Evolutionary conservation across 2,329 filamentous ascomycete species (phyloP).

Genomic region (Beauveria sp.): DNA sequence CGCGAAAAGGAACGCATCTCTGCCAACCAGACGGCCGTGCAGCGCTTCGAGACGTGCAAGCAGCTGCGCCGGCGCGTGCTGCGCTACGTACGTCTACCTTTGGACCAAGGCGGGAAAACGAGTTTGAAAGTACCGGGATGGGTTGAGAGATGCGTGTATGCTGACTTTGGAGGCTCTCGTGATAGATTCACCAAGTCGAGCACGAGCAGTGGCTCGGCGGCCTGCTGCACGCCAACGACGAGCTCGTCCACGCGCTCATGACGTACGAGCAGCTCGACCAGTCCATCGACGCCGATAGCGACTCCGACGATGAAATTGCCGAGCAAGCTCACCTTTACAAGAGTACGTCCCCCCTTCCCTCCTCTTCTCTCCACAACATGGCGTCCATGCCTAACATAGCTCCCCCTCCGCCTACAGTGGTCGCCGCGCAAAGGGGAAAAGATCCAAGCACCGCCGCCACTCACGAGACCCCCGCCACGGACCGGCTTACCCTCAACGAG

Average conservation of each 20-base stretch:
- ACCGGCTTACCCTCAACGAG: slow-evolving; percentile 27
- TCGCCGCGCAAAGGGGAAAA: neutral
- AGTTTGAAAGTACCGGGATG: too few relatives aligned
- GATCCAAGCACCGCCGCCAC: neutral
- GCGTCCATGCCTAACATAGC: slow-evolving; percentile 16
- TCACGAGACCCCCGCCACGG: neutral
- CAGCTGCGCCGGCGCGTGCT: slow-evolving; percentile 74
- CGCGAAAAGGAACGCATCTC: slow-evolving; percentile 82
- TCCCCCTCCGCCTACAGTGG: slow-evolving; percentile 25
- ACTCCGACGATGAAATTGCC: slow-evolving; percentile 60
- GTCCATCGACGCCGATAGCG: slow-evolving; percentile 68
- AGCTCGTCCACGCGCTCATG: slow-evolving; percentile 88
- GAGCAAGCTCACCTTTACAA: slow-evolving; percentile 59
- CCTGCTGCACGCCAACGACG: slow-evolving; percentile 88
- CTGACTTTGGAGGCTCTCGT: neutral
- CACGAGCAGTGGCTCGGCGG: slow-evolving; percentile 87
- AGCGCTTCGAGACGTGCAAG: slow-evolving; percentile 82
- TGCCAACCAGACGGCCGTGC: slow-evolving; percentile 66
- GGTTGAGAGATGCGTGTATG: neutral
- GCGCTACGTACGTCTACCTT: slow-evolving; percentile 54
- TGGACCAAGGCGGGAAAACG: neutral
- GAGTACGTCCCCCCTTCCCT: slow-evolving; percentile 33
- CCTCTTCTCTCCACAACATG: neutral
- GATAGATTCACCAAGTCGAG: slow-evolving; percentile 77
- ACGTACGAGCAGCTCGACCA: slow-evolving; percentile 90